Evolutionary conservation across 257 asterid genomes (phyloP), one percentile per base, ranked within the genome.

Genomic region (Buddleja alternifolia): DNA sequence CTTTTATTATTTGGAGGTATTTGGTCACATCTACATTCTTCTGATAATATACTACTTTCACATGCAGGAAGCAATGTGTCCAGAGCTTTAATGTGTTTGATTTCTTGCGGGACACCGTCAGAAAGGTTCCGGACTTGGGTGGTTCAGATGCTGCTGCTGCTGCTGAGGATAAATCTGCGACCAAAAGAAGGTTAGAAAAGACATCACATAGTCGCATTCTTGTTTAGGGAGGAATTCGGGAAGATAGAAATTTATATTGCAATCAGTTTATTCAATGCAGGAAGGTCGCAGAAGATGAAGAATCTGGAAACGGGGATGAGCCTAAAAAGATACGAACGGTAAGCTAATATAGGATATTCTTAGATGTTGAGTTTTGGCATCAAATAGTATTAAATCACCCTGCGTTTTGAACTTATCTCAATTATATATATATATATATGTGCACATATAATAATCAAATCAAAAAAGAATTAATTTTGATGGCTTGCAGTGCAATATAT

Each of bases 71-170:
- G 73, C 86, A 85, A 60, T 85, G 91, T 48, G 88, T 85, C 6
- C 86, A 83, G 71, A 83, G 79, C 77, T 81, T 65, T 77, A 85
- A 81, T 66, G 86, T 80, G 74, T 85, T 78, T 66, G 91, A 85
- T 77, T 85, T 85, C 76, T 82, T 85, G 39, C 77, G 69, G 77
- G 88, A 85, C 58, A 75, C 82, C 0, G 91, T 85, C 25, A 74
- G 85, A 29, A 81, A 68, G 76, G 83, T 85, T 61, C 88, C 91
- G 63, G 91, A 85, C 67, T 63, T 85, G 59, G 86, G 86, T 10
- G 82, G 85, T 63, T 74, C 91, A 63, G 88, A 85, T 62, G 74
- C 80, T 76, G 69, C 69, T 20, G 71, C 60, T 2, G 91, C 69
- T 20, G 71, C 60, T 2, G 91, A 80, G 52, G 86, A 77, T 46